Evolutionary conservation across 2,329 filamentous ascomycete species (phyloP).

Genomic region (Plectosphaerella cucumerina): DNA sequence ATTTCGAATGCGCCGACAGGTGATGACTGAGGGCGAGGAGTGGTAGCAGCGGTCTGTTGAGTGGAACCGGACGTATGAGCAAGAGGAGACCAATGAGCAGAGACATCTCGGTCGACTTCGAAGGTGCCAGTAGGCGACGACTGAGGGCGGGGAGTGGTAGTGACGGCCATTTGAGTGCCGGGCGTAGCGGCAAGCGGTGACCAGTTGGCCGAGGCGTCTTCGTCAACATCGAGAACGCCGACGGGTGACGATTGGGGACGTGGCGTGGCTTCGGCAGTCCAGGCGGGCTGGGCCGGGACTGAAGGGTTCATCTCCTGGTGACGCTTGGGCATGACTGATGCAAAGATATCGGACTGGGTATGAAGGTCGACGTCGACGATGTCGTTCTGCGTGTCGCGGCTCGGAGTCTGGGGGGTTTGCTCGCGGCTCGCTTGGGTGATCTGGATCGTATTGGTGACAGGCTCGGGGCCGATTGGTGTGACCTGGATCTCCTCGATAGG

Average conservation of each 20-base stretch:
- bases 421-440: too few species aligned
- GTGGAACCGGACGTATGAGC: not conserved
- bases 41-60: too few species aligned
- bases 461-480: too few species aligned
- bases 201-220: not conserved
- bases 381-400: not conserved
- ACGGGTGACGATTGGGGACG: not conserved
- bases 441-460: too few species aligned
- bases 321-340: not conserved
- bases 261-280: not conserved
- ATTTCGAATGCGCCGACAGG: not conserved
- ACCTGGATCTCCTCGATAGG: too few species aligned
- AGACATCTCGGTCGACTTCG: not conserved
- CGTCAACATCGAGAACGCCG: not conserved
- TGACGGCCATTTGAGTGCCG: not conserved
- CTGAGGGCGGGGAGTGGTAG: not conserved
- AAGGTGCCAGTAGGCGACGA: not conserved
- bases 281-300: not conserved
- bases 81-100: not conserved
- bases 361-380: conserved; percentile 2
- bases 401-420: too few species aligned
- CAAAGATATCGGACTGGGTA: conserved; percentile 1
- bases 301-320: not conserved
- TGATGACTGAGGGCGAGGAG: not conserved
- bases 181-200: not conserved